Evolutionary conservation across 768 basidiomycete genomes (phyloP).

Genomic region (Termitomyces sp.): DNA sequence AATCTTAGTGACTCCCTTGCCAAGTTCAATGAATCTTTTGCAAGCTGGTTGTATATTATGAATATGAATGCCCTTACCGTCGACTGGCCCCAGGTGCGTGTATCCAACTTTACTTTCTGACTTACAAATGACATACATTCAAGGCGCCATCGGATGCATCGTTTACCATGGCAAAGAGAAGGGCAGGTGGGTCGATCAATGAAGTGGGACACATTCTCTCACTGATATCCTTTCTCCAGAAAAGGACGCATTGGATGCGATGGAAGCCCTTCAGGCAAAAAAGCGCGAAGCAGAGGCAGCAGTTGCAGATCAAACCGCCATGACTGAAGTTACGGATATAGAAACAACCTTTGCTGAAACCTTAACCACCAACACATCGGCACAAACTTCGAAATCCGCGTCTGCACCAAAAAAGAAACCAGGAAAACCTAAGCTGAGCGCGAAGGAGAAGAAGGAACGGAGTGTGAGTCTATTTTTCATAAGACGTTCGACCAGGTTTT

Average conservation of each 20-base stretch:
- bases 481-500: neutral
- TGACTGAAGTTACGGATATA: conserved; percentile 33
- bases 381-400: conserved; percentile 29
- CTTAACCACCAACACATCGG: conserved; percentile 32
- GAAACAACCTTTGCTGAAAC: conserved; percentile 34
- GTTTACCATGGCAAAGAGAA: conserved; percentile 49
- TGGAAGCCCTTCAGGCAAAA: conserved; percentile 43
- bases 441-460: conserved; percentile 82
- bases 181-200: conserved; percentile 44
- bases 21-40: conserved; percentile 90
- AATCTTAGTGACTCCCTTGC: conserved; percentile 69
- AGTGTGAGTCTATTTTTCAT: conserved; percentile 37
- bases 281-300: conserved; percentile 27
- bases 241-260: conserved; percentile 50
- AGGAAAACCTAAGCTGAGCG: conserved; percentile 60
- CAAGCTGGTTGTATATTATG: conserved; percentile 87
- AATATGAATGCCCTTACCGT: conserved; percentile 94
- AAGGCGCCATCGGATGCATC: conserved; percentile 60
- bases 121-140: neutral
- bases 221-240: conserved; percentile 29
- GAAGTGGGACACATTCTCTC: neutral
- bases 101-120: neutral
- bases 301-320: conserved; percentile 32
- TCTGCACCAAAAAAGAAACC: conserved; percentile 45
- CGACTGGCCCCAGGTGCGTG: conserved; percentile 80